Base-by-base conservation (phyloP, 345 rosid genomes). In the Salix koriyanagi region DNA sequence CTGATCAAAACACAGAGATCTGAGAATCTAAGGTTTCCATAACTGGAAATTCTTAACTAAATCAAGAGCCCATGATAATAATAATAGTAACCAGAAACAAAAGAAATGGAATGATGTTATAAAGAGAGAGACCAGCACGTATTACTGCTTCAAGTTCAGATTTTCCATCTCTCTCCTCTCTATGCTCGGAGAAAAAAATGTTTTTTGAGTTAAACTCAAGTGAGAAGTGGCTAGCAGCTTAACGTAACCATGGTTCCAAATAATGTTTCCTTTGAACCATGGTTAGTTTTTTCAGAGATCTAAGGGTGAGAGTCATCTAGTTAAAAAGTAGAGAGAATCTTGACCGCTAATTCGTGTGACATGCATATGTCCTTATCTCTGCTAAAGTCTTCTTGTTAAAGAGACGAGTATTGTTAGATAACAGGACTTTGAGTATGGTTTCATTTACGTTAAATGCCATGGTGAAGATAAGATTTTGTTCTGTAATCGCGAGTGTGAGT, bases 301-400 rank as follows among this genome's bases (percentile, higher is more conserved):
- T 5, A 25, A 76, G 70, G 83, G 80, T 50, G 23, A 8, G 7
- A 7, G 14, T 48, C 23, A 37, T 62, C 34, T 18, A 5, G 25
- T 39, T 37, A 67, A 67, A 80, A 80, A 28, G 62, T 18, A 48
- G 39, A 72, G 74, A 60, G 36, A 58, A 67, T 67, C 74, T 46
- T 7, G 28, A 4, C 83, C 83, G 42, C 60, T 72, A 74, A 67
- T 67, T 54, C 10, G 48, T 5, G 73, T 61, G 75, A 67, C 75
- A 76, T 76, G 83, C 83, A 76, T 67, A 65, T 80, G 83, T 80
- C 83, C 77, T 73, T 72, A 71, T 80, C 77, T 46, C 82, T 75
- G 67, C 60, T 70, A 69, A 70, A 62, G 61, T 52, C 25, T 18
- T 8, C 60, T 42, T 71, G 70, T 48, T 62, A 44, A 71, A 78